phyloP scores from a whole-genome alignment of 495 filamentous ascomycete species.

The Sporormia fimetaria region DNA sequence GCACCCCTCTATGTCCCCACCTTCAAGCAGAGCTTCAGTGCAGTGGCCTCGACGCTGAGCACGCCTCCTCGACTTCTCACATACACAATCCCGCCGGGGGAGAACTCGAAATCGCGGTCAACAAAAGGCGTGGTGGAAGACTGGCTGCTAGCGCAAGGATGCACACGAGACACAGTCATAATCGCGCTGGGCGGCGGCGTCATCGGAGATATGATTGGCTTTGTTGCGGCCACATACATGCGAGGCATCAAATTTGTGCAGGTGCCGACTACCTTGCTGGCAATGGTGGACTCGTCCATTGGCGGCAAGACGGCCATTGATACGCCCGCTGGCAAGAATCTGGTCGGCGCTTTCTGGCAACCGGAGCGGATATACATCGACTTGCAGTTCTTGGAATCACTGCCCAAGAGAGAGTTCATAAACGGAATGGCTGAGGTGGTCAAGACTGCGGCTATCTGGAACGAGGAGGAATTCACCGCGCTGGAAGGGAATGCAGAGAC shows the following conservation, averaged over 20 bases:
- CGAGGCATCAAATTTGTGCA: constrained; percentile 91
- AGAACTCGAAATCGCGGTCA: constrained; percentile 81
- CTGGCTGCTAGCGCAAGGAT: constrained; percentile 88
- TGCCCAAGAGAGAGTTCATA: constrained; percentile 87
- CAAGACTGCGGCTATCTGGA: constrained; percentile 95
- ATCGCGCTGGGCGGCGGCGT: constrained; percentile 96
- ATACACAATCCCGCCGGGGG: constrained; percentile 80
- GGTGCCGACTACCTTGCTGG: constrained; percentile 84
- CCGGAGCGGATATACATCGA: constrained; percentile 89
- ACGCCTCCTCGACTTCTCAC: constrained; percentile 61
- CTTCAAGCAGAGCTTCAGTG: constrained; percentile 63
- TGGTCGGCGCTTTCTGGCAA: constrained; percentile 95
- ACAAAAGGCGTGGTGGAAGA: constrained; percentile 95
- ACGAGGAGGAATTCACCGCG: constrained; percentile 73
- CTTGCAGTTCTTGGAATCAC: constrained; percentile 78
- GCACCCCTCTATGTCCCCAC: constrained; percentile 61
- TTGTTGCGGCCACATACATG: constrained; percentile 97
- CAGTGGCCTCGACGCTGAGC: constrained; percentile 37
- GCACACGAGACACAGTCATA: constrained; percentile 87
- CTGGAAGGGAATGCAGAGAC: constrained; percentile 68
- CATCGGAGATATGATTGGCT: constrained; percentile 95
- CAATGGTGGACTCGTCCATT: constrained; percentile 98
- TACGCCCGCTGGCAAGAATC: constrained; percentile 90
- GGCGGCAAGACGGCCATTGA: constrained; percentile 98
- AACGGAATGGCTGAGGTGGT: constrained; percentile 99